A percentile compares a stretch with the other conserved stretches of the same genome.
Conservation (phyloP, 495 filamentous ascomycete species). For the Penicillium riverlandense region DNA sequence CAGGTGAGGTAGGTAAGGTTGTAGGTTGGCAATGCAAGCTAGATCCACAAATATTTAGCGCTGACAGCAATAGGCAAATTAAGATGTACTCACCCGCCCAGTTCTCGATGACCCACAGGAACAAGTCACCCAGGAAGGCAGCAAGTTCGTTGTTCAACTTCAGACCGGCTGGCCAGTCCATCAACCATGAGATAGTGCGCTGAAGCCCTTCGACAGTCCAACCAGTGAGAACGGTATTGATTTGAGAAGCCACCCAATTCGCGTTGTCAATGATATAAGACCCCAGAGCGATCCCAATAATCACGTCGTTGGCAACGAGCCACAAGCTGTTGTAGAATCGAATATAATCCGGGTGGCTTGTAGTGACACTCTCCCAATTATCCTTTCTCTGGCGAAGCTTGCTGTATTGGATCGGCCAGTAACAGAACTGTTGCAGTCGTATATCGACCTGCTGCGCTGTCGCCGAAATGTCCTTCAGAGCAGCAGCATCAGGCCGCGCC, state of each 20-base stretch:
- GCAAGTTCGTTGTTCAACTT: conserved; percentile 96
- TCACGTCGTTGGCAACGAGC: conserved; percentile 98
- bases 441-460: conserved; percentile 99
- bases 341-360: conserved; percentile 95
- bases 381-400: conserved; percentile 81
- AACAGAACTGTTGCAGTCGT: conserved; percentile 95
- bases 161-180: conserved; percentile 94
- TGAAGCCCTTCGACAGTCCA: conserved; percentile 90
- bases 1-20: conserved; percentile 73
- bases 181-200: conserved; percentile 88
- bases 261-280: conserved; percentile 97
- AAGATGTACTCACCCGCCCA: conserved; percentile 60
- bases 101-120: conserved; percentile 96
- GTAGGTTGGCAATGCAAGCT: conserved; percentile 68
- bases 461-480: conserved; percentile 90
- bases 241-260: conserved; percentile 72
- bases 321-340: conserved; percentile 98
- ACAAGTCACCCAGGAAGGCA: conserved; percentile 85
- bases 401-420: conserved; percentile 95
- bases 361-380: conserved; percentile 94
- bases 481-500: conserved; percentile 67
- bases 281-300: conserved; percentile 93
- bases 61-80: too few relatives aligned
- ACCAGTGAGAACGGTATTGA: conserved; percentile 65
- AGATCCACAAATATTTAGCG: conserved; percentile 5